Evolutionary conservation across 805 yeast genomes (phyloP), one percentile per base, ranked within the genome.

Genomic region (Candida tibetensis): DNA sequence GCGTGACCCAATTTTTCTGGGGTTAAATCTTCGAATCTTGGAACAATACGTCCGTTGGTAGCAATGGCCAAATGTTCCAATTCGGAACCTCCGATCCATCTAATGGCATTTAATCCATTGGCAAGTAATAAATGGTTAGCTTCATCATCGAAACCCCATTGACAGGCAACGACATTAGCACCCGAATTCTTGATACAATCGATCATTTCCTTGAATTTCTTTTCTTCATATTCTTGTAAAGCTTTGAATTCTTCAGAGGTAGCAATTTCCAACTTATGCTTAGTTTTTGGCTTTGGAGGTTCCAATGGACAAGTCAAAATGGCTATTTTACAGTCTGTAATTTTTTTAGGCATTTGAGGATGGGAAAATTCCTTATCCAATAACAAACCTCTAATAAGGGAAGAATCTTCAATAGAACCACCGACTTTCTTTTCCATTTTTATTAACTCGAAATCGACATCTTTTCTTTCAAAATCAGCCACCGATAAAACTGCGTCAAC

Each of bases 11-110:
- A 76, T 64, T 93, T 93, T 25, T 77, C 85, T 1, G 77, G 60
- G 3, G 85, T 64, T 52, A 93, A 74, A 62, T 93, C 99, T 67
- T 93, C 97, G 66, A 93, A 93, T 55, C 99, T 74, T 30, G 99
- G 96, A 30, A 93, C 99, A 53, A 93, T 93, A 56, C 95, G 82
- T 42, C 98, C 99, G 56, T 88, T 83, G 8, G 99, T 95, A 32
- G 98, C 97, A 62, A 93, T 91, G 25, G 99, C 99, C 55, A 95
- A 81, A 47, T 88, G 77, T 69, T 91, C 99, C 51, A 91, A 75
- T 55, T 91, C 99, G 37, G 95, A 87, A 30, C 98, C 99, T 44
- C 98, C 99, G 36, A 93, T 95, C 99, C 99, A 93, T 71, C 99
- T 81, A 28, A 93, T 93, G 17, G 98, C 98, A 27, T 96, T 95